Evolutionary conservation across 169 alveolate species (phyloP).

Genomic region (Plasmodium berghei): DNA sequence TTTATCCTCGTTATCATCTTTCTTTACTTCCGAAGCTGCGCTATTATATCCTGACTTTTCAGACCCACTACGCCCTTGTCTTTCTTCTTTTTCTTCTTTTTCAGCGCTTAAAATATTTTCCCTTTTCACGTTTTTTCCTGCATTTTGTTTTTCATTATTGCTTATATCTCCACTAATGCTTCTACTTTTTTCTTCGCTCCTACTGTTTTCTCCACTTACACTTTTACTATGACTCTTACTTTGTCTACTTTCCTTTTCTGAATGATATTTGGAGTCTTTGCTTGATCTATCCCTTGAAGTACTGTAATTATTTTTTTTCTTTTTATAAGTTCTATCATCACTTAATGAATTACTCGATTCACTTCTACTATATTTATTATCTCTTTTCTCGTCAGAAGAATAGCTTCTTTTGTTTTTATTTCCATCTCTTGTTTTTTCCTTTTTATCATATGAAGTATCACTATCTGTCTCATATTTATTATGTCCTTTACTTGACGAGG

Average conservation of each 20-base stretch:
- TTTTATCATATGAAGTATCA: slow-evolving; percentile 44
- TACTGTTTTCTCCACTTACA: slow-evolving; percentile 15
- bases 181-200: slow-evolving; percentile 30
- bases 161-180: slow-evolving; percentile 36
- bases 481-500: slow-evolving; percentile 38
- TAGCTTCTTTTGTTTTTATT: slow-evolving; percentile 6
- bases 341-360: slow-evolving; percentile 51
- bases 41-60: slow-evolving; percentile 11
- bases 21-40: slow-evolving; percentile 12
- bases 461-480: slow-evolving; percentile 42
- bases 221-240: slow-evolving; percentile 45
- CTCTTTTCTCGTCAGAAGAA: neutral
- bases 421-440: slow-evolving; percentile 27
- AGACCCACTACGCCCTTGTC: slow-evolving; percentile 10
- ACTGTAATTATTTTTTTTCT: slow-evolving; percentile 42
- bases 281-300: slow-evolving; percentile 63
- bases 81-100: slow-evolving; percentile 22
- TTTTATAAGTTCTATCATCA: slow-evolving; percentile 54
- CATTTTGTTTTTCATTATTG: slow-evolving; percentile 31
- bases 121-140: slow-evolving; percentile 37
- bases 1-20: slow-evolving; percentile 20
- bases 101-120: slow-evolving; percentile 42
- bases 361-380: slow-evolving; percentile 47
- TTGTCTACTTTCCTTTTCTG: slow-evolving; percentile 44
- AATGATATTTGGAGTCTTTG: slow-evolving; percentile 23